These are phyloP conservation scores for Hypholoma fasciculare DNA, from an alignment of 768 basidiomycete genomes.

Conservation along the genomic window DNA sequence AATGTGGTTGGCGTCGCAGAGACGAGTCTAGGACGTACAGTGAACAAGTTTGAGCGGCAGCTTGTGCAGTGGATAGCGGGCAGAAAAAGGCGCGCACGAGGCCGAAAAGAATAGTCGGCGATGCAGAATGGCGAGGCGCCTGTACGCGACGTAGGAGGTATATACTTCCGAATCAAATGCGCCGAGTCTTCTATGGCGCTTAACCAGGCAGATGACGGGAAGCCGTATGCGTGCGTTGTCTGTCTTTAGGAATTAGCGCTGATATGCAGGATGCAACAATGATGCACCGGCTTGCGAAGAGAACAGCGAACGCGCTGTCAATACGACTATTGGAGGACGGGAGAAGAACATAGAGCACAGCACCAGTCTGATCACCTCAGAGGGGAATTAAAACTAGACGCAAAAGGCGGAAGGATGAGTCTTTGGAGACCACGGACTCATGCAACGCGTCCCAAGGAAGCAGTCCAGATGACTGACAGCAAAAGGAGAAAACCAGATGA, in stretches of 20 bases:
- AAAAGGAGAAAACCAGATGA: no score
- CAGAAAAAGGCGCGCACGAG: background rate
- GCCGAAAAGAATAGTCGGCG: background rate
- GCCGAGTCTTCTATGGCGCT: slow-evolving; percentile 77
- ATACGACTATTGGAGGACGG: slow-evolving; percentile 57
- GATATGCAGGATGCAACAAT: slow-evolving; percentile 43
- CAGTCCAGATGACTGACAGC: no score
- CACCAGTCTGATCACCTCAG: no score
- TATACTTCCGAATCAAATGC: slow-evolving; percentile 74
- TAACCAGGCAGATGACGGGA: slow-evolving; percentile 64
- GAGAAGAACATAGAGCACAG: no score
- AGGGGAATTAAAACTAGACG: no score
- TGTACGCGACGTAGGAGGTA: slow-evolving; percentile 56
- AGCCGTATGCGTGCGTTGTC: slow-evolving; percentile 58
- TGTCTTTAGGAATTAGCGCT: background rate
- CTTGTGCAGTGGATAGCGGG: slow-evolving; percentile 46
- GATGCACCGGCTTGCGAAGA: slow-evolving; percentile 65
- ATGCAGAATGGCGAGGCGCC: slow-evolving; percentile 52
- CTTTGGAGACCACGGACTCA: no score
- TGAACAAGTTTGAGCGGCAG: slow-evolving; percentile 69
- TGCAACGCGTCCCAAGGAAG: no score
- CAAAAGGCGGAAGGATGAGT: no score
- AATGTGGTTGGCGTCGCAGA: slow-evolving; percentile 54
- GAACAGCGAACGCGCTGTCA: slow-evolving; percentile 52
- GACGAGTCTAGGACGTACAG: slow-evolving; percentile 51